Base-by-base conservation (phyloP, 169 alveolate species). In the Cyclospora cayetanensis region DNA sequence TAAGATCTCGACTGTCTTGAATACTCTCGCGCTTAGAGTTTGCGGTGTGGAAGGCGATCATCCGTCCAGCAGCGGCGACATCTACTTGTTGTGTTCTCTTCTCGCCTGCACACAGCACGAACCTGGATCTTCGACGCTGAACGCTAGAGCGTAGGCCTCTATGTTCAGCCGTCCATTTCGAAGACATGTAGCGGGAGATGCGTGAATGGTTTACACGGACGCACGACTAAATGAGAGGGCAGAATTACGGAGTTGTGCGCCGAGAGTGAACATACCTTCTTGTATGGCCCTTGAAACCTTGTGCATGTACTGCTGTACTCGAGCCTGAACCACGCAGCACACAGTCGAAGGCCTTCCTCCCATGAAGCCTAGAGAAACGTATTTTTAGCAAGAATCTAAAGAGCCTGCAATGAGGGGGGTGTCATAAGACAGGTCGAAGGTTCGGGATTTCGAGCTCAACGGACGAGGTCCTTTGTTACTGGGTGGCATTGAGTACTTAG, bases 221-320 rank as follows among this genome's bases (percentile, higher is more conserved):
- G 55, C 22, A 15, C 55, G 7, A 46, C 55, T 9, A 7, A 46
- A 46, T 15, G 7, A 7, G 7, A 9, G 55, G 15, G 55, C 31
- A 65, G 77, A 20, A 41, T 65, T 65, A 27, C n/a, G 77, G 77
- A 46, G 29, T 68, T 68, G 35, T n/a, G n/a, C n/a, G n/a, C n/a
- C n/a, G n/a, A 46, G 50, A 46, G 29, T 25, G 29, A 27, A 41
- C 76, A 27, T n/a, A 41, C 76, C 76, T n/a, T 65, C 76, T 9
- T 31, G 76, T 35, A 65, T 65, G 29, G 37, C 76, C 2, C 76
- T n/a, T 9, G 76, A 65, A 1, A 65, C 76, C 12, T 65, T 65
- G 25, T 65, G 76, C 76, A 65, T 65, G 39, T 65, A 65, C 12
- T 20, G 76, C 76, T 65, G 76, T 18, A 65, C 76, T 15, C 76